Base-by-base conservation (phyloP, 2,329 filamentous ascomycete genomes). In the Furcasterigmium sp. region DNA sequence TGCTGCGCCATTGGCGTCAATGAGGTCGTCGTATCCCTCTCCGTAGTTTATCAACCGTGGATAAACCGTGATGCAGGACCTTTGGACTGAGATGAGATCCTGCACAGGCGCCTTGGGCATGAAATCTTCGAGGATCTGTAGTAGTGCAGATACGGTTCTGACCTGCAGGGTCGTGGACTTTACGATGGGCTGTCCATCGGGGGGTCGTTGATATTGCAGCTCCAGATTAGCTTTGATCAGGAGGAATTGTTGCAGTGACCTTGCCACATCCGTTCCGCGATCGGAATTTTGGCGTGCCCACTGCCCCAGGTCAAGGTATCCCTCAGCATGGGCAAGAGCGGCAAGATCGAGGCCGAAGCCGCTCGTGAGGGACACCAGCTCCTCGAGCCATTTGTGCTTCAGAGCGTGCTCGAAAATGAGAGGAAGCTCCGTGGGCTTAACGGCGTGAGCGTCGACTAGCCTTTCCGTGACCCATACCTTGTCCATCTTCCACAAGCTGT, bases 31-130 rank as follows among this genome's bases (percentile, higher is more conserved):
- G 49, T 85, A 91, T 4, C 87, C 90, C 64, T 95, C 88, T 3
- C 90, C 91, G 54, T 95, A 97, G 57, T 98, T 98, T 70, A 98
- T 95, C 23, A 98, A 70, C 35, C 93, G 80, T 8, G 93, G 94
- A 55, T 97, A 98, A 1, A 87, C 85, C 44, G 91, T 91, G 49
- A 98, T 90, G 61, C 91, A 96, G 42, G 84, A 80, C 25, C 91
- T 80, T 64, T 96, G 91, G 21, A 95, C 79, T 13, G 82, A 69
- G 39, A 93, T 88, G 19, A 95, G 73, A 42, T 91, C 84, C 40
- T 85, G 62, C 44, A 80, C 60, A 51, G 76, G 69, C 45, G 73
- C 65, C 64, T 78, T 71, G 47, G 79, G 78, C 37, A 82, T 55
- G 37, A 78, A 84, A 47, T 87, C 84, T 48, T 88, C 84, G 25